Evolutionary conservation across 176 grass and related monocot species (phyloP).

Genomic region (Carex littledalei): DNA sequence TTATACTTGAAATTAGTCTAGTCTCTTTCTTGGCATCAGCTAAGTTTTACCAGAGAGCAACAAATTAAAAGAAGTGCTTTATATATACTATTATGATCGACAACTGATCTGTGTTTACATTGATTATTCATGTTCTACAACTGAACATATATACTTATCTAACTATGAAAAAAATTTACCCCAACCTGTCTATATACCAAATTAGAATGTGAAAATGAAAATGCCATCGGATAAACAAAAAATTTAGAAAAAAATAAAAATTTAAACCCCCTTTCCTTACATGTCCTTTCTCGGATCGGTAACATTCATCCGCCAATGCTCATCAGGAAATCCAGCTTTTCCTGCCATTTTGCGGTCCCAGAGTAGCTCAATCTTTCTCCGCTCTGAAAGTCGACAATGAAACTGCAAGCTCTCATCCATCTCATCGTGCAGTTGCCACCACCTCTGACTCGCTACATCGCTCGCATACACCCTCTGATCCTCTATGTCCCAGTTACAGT

Average conservation of each 20-base stretch:
- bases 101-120: background rate
- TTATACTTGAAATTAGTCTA: background rate
- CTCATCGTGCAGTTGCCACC: slow-evolving; percentile 79
- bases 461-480: slow-evolving; percentile 71
- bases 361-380: slow-evolving; percentile 50
- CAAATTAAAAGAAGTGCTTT: background rate
- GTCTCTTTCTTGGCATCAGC: background rate
- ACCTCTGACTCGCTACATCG: slow-evolving; percentile 56
- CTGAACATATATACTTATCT: background rate
- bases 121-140: slow-evolving; percentile 20
- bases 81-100: background rate
- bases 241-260: background rate
- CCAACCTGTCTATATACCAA: slow-evolving; percentile 25
- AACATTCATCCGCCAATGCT: slow-evolving; percentile 76
- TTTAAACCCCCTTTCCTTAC: background rate
- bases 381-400: slow-evolving; percentile 49
- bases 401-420: slow-evolving; percentile 54
- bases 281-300: slow-evolving; percentile 51
- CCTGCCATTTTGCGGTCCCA: slow-evolving; percentile 54
- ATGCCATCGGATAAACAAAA: slow-evolving; percentile 9
- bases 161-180: slow-evolving; percentile 7
- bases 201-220: slow-evolving; percentile 4
- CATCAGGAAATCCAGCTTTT: slow-evolving; percentile 35
- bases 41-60: background rate
- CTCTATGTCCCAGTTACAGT: slow-evolving; percentile 83